phyloP scores from a whole-genome alignment of 768 basidiomycete species.

The Clitopilus hobsonii region DNA sequence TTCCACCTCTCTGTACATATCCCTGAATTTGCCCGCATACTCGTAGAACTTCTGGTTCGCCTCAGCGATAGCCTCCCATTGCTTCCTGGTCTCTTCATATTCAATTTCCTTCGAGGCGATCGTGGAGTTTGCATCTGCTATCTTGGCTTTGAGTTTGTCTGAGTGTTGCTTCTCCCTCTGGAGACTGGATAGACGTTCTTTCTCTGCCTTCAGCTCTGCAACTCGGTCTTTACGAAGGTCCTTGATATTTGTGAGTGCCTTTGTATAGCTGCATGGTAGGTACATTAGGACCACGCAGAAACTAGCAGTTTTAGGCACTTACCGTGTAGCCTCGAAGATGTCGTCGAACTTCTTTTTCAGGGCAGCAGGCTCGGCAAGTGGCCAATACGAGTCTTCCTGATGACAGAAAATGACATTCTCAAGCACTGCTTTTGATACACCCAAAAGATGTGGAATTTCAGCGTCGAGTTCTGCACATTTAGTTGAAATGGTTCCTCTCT shows the following conservation, averaged over 20 bases:
- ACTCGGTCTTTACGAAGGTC: constrained; percentile 83
- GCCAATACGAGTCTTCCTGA: constrained; percentile 99
- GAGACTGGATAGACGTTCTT: constrained; percentile 76
- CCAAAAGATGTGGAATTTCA: constrained; percentile 89
- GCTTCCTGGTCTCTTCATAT: constrained; percentile 63
- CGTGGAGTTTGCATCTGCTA: constrained; percentile 52
- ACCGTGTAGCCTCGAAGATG: constrained; percentile 98
- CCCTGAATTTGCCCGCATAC: constrained; percentile 78
- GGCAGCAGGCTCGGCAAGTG: constrained; percentile 81
- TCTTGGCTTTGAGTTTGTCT: constrained; percentile 71
- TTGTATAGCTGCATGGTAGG: constrained; percentile 71
- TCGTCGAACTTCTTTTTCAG: constrained; percentile 99
- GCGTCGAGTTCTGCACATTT: constrained; percentile 96
- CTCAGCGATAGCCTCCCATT: constrained; percentile 60
- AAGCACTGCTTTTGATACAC: constrained; percentile 96
- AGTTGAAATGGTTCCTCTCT: constrained; percentile 91
- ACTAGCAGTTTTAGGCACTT: constrained; percentile 11
- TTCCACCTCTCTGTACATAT: constrained; percentile 72
- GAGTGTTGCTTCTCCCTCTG: constrained; percentile 81
- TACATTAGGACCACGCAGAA: background rate
- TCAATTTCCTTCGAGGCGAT: constrained; percentile 72
- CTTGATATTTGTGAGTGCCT: constrained; percentile 93
- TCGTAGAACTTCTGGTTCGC: constrained; percentile 82
- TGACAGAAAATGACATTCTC: constrained; percentile 99
- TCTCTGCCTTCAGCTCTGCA: constrained; percentile 89